Conservation (phyloP, 2,329 filamentous ascomycete species). For the Penicillium griseofulvum region DNA sequence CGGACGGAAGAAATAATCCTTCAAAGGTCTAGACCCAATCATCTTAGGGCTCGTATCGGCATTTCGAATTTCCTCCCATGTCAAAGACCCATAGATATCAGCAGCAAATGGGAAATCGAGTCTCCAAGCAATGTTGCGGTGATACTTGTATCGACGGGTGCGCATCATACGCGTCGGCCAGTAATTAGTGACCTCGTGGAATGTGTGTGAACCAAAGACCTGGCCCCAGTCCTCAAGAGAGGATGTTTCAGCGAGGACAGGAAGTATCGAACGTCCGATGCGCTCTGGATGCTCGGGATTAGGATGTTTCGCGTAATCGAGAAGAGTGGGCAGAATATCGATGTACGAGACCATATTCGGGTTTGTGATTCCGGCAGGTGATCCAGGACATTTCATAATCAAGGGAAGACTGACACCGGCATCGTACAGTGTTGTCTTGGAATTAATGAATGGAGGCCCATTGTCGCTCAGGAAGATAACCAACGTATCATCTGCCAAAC, state of each 20-base stretch:
- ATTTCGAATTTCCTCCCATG: conserved; percentile 50
- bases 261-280: conserved; percentile 41
- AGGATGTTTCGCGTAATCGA: conserved; percentile 41
- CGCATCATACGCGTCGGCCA: conserved; percentile 52
- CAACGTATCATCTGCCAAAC: conserved; percentile 37
- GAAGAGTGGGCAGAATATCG: conserved; percentile 48
- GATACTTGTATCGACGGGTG: conserved; percentile 47
- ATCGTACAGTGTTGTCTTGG: conserved; percentile 52
- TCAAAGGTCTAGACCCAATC: conserved; percentile 3
- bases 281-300: conserved; percentile 1
- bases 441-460: conserved; percentile 52
- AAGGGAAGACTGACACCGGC: conserved; percentile 48
- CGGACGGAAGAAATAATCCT: conserved; percentile 2
- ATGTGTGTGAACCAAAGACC: conserved; percentile 53
- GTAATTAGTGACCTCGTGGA: conserved; percentile 52
- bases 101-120: conserved; percentile 52
- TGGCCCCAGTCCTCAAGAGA: conserved; percentile 25
- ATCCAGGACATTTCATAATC: conserved; percentile 39
- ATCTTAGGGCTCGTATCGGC: conserved; percentile 8
- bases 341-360: conserved; percentile 48
- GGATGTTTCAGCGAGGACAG: conserved; percentile 28
- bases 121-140: conserved; percentile 51
- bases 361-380: conserved; percentile 31
- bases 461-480: conserved; percentile 52
- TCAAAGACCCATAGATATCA: conserved; percentile 47